These are phyloP conservation scores for Xylariaceae sp. DNA, from an alignment of 2,329 filamentous ascomycete genomes.

Conservation along the genomic window DNA sequence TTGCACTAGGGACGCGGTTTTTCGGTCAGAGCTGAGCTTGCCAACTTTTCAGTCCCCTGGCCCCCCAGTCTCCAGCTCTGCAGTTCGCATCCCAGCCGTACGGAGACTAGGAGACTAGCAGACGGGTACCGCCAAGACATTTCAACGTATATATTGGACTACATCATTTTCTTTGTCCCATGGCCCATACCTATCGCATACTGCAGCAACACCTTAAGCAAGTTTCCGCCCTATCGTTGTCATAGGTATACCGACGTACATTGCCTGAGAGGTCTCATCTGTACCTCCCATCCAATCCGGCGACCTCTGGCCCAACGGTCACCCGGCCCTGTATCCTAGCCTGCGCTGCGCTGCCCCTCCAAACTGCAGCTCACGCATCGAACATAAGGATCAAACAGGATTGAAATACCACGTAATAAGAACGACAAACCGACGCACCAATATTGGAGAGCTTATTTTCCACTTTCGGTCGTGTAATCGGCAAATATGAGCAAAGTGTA, in stretches of 20 bases:
- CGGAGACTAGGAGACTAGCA: conserved; percentile 25
- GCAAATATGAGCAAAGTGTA: conserved; percentile 32
- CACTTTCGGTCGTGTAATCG: conserved; percentile 29
- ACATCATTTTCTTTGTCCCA: conserved; percentile 16
- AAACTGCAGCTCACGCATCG: conserved; percentile 11
- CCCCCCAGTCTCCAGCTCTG: conserved; percentile 6
- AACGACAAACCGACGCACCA: conserved; percentile 12
- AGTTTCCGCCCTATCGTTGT: conserved; percentile 18
- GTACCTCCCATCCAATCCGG: conserved; percentile 23
- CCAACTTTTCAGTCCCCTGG: conserved; percentile 2
- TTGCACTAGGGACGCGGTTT: conserved; percentile 4
- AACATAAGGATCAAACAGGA: conserved; percentile 1
- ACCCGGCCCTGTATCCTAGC: conserved; percentile 29
- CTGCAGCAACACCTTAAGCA: conserved; percentile 13
- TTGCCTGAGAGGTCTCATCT: conserved; percentile 19
- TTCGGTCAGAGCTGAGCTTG: conserved; percentile 11
- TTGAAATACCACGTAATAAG: background rate
- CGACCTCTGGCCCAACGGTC: conserved; percentile 24
- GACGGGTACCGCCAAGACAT: conserved; percentile 23
- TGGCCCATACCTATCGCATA: conserved; percentile 1
- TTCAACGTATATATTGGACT: conserved; percentile 23
- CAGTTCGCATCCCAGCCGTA: conserved; percentile 24
- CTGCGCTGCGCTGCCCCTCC: conserved; percentile 12
- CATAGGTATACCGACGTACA: conserved; percentile 15
- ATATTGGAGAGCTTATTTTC: conserved; percentile 13